Conservation (phyloP, 1,284 basidiomycete species). For the Neolentinus lepideus region DNA sequence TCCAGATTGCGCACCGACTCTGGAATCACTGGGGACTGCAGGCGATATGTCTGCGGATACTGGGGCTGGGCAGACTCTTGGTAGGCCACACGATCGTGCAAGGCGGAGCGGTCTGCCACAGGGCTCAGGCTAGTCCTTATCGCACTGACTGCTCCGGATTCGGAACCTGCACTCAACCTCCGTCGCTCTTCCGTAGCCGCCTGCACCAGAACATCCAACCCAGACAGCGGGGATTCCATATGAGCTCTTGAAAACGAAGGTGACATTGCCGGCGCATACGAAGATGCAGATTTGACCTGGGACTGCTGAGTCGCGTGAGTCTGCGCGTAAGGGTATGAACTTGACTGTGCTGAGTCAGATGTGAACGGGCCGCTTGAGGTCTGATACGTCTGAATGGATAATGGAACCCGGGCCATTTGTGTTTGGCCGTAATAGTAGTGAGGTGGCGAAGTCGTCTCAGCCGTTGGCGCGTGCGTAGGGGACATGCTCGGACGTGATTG, state of each 20-base stretch:
- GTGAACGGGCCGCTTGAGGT: background rate
- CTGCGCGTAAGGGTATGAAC: background rate
- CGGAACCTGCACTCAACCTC: constrained; percentile 25
- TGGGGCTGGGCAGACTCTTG: background rate
- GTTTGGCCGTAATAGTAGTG: constrained; percentile 1
- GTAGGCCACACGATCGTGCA: background rate
- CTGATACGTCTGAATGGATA: background rate
- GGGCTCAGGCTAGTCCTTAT: background rate
- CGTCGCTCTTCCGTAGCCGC: constrained; percentile 46
- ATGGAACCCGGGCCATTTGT: background rate
- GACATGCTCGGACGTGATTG: background rate
- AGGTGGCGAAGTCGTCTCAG: background rate
- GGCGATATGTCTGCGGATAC: background rate
- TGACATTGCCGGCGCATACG: constrained; percentile 12
- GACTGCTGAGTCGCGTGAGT: background rate
- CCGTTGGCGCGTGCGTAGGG: background rate
- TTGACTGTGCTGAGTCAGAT: background rate
- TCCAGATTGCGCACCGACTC: background rate
- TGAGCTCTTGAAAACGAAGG: constrained; percentile 10
- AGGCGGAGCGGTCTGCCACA: background rate
- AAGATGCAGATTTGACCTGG: constrained; percentile 7
- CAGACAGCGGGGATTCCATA: constrained; percentile 18
- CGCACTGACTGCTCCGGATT: background rate
- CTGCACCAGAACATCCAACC: constrained; percentile 48
- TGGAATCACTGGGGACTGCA: background rate